These are phyloP conservation scores for Melastoma candidum DNA, from an alignment of 441 rosid species.

Conservation along the genomic window DNA sequence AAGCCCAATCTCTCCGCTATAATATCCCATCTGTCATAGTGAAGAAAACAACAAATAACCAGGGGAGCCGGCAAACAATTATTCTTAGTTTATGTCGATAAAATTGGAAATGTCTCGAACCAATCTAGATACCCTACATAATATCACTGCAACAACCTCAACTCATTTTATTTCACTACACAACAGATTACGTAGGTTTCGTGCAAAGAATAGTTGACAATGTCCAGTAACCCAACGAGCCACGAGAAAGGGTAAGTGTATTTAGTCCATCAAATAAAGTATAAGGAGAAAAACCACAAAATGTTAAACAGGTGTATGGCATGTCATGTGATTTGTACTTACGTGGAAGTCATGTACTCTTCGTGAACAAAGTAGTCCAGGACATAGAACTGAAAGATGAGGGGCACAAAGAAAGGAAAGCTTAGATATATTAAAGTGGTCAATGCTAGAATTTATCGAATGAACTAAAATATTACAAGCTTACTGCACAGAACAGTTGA, in stretches of 20 bases:
- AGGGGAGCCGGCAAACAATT: background rate
- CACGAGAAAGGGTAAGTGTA: too few relatives aligned
- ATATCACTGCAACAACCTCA: too few relatives aligned
- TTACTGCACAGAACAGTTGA: constrained; percentile 73
- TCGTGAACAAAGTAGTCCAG: constrained; percentile 74
- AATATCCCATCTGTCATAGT: constrained; percentile 70
- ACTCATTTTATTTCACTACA: too few relatives aligned
- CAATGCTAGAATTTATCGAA: constrained; percentile 9
- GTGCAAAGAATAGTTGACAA: too few relatives aligned
- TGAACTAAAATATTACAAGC: constrained; percentile 14
- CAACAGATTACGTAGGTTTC: too few relatives aligned
- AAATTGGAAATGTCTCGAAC: too few relatives aligned
- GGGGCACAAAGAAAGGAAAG: background rate
- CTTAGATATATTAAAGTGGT: background rate
- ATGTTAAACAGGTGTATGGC: background rate
- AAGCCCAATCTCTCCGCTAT: constrained; percentile 93
- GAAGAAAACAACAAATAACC: constrained; percentile 2
- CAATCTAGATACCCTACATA: too few relatives aligned
- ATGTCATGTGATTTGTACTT: constrained; percentile 28
- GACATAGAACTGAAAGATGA: constrained; percentile 53
- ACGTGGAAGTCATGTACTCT: constrained; percentile 92
- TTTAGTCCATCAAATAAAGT: too few relatives aligned
- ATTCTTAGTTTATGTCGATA: too few relatives aligned
- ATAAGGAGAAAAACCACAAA: too few relatives aligned
- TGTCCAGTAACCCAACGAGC: too few relatives aligned